Conservation (phyloP, 2,329 filamentous ascomycete genomes). For the Diaporthe velutina region DNA sequence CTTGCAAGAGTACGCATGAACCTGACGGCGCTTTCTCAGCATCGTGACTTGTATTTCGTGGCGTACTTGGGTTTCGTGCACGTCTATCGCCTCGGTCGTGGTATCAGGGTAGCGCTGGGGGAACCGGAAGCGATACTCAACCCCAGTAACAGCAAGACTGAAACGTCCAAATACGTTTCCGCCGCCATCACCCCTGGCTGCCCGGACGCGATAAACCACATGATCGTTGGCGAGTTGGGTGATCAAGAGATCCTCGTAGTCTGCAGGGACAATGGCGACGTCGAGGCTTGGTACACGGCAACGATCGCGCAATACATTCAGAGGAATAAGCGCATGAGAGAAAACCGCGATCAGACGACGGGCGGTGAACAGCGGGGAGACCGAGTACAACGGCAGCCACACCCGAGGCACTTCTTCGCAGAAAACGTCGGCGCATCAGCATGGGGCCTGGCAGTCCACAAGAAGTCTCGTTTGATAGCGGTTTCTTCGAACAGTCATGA, state of each 20-base stretch:
- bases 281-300: conserved; percentile 77
- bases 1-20: conserved; percentile 60
- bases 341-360: not conserved
- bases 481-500: conserved; percentile 81
- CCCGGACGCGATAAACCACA: conserved; percentile 76
- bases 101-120: conserved; percentile 61
- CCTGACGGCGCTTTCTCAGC: conserved; percentile 69
- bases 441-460: conserved; percentile 90
- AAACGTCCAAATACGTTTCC: conserved; percentile 26
- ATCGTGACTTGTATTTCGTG: conserved; percentile 73
- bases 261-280: conserved; percentile 81
- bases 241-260: conserved; percentile 76
- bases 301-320: conserved; percentile 61
- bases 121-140: conserved; percentile 63
- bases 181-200: conserved; percentile 48
- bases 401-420: conserved; percentile 72
- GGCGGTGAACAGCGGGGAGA: not conserved
- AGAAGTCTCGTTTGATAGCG: conserved; percentile 85
- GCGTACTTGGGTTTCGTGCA: conserved; percentile 70
- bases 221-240: conserved; percentile 78
- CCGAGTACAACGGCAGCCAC: not conserved
- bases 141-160: conserved; percentile 27
- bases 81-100: conserved; percentile 64
- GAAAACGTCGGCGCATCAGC: conserved; percentile 83
- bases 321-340: not conserved